These are phyloP conservation scores for Alopecurus myosuroides DNA, from an alignment of 176 grass and related monocot species.

Conservation along the genomic window DNA sequence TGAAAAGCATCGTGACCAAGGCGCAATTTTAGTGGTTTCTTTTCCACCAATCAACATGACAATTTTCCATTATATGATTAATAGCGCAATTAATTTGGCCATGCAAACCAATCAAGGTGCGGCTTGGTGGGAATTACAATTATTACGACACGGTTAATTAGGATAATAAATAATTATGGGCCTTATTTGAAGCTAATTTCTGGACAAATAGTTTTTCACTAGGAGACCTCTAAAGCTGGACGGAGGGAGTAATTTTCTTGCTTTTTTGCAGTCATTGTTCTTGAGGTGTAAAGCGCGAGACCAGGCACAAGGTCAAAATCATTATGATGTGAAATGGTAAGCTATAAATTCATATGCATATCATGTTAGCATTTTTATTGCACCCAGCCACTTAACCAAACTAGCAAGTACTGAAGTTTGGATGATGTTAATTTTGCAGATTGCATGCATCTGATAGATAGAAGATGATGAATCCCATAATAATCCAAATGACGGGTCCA, in stretches of 20 bases:
- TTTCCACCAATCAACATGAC: no score
- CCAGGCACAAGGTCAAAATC: not conserved
- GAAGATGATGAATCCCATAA: not conserved
- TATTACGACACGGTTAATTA: no score
- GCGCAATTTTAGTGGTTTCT: no score
- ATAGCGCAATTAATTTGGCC: no score
- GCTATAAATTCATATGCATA: not conserved
- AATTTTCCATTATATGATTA: no score
- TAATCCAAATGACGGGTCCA: not conserved
- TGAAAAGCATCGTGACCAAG: no score
- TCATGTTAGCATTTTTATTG: not conserved
- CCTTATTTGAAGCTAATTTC: no score
- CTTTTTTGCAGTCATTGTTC: constrained; percentile 75
- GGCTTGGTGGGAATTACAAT: no score
- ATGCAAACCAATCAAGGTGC: no score
- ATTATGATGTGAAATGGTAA: constrained; percentile 11
- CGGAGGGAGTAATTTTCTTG: not conserved
- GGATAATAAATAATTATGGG: no score
- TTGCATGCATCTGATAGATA: not conserved
- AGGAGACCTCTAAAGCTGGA: no score
- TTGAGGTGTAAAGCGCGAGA: constrained; percentile 58
- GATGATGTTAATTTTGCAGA: not conserved
- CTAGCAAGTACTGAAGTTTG: not conserved
- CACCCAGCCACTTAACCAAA: not conserved
- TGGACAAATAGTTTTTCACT: no score